These are phyloP conservation scores for Kazachstania sp. DNA, from an alignment of 1,139 yeast genomes.

Conservation along the genomic window DNA sequence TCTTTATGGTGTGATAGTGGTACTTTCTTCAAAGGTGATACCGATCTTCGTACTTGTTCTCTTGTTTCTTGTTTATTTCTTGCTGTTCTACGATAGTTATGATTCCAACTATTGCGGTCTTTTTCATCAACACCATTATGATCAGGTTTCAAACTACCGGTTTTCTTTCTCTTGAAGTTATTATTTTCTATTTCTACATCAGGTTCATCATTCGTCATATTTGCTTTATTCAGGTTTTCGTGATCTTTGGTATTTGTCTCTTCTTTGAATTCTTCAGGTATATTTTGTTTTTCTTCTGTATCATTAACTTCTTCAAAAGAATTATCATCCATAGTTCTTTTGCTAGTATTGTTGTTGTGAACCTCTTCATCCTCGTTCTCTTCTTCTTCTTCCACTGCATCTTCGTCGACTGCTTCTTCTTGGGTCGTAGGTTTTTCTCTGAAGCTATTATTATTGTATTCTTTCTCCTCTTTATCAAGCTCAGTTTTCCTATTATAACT, in stretches of 20 bases:
- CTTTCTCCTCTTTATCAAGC: conserved; percentile 3
- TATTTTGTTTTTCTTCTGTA: no score
- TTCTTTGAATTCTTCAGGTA: no score
- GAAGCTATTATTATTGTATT: background rate
- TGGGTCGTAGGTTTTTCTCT: conserved; percentile 1
- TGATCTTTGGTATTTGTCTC: no score
- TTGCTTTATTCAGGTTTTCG: no score
- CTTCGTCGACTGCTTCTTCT: no score
- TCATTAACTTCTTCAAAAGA: no score
- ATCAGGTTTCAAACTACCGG: background rate
- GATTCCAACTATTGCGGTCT: background rate
- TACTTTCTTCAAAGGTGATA: conserved; percentile 20
- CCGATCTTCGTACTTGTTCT: conserved; percentile 16
- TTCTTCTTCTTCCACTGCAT: background rate
- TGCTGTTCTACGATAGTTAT: conserved; percentile 15
- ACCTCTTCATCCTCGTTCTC: no score
- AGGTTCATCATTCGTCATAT: no score
- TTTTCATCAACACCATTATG: background rate
- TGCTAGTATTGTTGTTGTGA: no score
- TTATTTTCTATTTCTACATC: no score
- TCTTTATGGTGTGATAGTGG: conserved; percentile 5
- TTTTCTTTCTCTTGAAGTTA: background rate
- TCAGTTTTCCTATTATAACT: conserved; percentile 6
- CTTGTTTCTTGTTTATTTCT: conserved; percentile 19
- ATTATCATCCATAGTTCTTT: no score